Conservation (phyloP, 768 basidiomycete species). For the Crepidotus variabilis region DNA sequence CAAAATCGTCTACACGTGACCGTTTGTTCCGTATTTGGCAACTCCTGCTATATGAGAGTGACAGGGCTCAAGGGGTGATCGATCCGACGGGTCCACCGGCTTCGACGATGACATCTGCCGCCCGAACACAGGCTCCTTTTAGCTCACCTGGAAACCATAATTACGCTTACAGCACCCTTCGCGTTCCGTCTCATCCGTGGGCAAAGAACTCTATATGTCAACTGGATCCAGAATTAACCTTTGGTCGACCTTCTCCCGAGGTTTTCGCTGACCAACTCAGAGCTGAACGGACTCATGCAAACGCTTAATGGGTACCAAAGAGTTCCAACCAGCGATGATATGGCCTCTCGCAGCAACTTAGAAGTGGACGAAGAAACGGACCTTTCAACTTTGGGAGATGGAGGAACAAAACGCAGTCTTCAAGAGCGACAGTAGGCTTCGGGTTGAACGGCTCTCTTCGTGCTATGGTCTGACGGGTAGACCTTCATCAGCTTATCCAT, state of each 20-base stretch:
- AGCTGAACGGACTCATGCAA: neutral
- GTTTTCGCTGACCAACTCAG: constrained; percentile 1
- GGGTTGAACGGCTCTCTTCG: neutral
- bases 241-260: neutral
- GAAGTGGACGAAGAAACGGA: neutral
- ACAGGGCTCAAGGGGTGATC: neutral
- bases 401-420: constrained; percentile 18
- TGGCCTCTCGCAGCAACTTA: neutral
- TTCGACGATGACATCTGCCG: neutral
- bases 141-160: neutral
- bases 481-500: constrained; percentile 22
- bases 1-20: constrained; percentile 15
- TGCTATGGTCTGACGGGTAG: neutral
- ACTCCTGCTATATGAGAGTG: neutral
- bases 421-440: constrained; percentile 27
- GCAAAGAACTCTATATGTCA: neutral
- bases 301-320: neutral
- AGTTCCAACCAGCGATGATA: neutral
- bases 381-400: constrained; percentile 9
- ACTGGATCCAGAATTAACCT: neutral
- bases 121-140: neutral
- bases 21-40: neutral
- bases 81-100: neutral
- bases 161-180: neutral
- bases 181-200: neutral